Evolutionary conservation across 2,329 filamentous ascomycete genomes (phyloP), one percentile per base, ranked within the genome.

Genomic region (Fusarium xyrophilum): DNA sequence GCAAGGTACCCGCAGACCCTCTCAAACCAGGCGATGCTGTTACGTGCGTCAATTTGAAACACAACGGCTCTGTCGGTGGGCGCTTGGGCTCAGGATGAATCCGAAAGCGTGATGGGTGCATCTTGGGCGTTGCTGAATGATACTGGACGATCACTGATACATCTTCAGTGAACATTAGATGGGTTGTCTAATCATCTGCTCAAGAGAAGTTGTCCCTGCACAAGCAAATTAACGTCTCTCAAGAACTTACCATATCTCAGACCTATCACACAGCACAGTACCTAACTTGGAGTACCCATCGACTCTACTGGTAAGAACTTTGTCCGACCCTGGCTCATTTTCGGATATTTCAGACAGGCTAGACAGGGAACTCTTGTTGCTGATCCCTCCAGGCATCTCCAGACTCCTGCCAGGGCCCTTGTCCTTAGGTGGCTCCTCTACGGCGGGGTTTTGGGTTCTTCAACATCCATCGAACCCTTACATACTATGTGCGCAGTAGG

Each of bases 31-130:
- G 52, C 47, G 40, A 40, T 53, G 32, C 61, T 64, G 32, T 64
- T 65, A 48, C 52, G 50, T 68, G 58, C 44, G 39, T 39, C 43
- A 67, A 60, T 54, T 54, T 70, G 67, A 69, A 69, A 69, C 67
- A 44, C 55, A 61, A 61, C 55, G 67, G 67, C 25, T 56, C 42
- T 54, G 54, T 32, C 39, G 40, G 55, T 66, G 50, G 66, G 56
- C 62, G 63, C 58, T 47, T 70, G 30, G 52, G 27, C 35, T 52
- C 42, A 56, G 51, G 53, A 64, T 59, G 56, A 58, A 60, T 23
- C 48, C 30, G 39, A 59, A 38, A 32, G 46, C 46, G n/a, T 36
- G 39, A 65, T 55, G 48, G 36, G 48, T 52, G 56, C 39, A 43
- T 57, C 42, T 47, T 47, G 57, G 36, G 36, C 39, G 35, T 48